Percentiles rank a stretch among this genome's conserved stretches.
Evolutionary conservation across 73 alveolate species (phyloP).

Genomic region (Tetrahymena thermophila): DNA sequence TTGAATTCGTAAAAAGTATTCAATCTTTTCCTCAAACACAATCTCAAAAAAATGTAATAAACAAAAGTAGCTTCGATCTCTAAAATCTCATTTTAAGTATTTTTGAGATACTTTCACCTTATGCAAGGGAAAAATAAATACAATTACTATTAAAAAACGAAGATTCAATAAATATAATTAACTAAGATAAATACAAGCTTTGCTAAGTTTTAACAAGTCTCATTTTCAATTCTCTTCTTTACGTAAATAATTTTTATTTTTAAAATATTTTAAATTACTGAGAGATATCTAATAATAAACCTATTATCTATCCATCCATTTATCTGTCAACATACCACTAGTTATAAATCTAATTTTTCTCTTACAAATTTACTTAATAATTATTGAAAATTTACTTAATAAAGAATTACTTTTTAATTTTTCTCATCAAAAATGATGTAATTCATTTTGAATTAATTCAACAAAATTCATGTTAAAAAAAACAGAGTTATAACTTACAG

Average conservation of each 20-base stretch:
- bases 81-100: not conserved
- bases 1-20: not conserved
- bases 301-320: too few relatives aligned
- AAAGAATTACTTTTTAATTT: too few relatives aligned
- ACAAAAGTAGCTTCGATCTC: not conserved
- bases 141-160: not conserved
- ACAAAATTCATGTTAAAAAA: too few relatives aligned
- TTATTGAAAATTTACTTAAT: too few relatives aligned
- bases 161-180: not conserved
- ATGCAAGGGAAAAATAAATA: not conserved
- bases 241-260: not conserved
- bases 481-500: too few relatives aligned
- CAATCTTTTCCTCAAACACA: not conserved
- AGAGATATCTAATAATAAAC: too few relatives aligned
- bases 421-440: too few relatives aligned
- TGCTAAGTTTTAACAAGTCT: not conserved
- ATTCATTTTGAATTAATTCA: too few relatives aligned
- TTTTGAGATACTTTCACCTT: not conserved
- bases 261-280: too few relatives aligned
- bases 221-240: not conserved
- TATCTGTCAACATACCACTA: too few relatives aligned
- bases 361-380: too few relatives aligned
- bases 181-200: not conserved
- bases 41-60: not conserved
- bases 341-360: too few relatives aligned